These are phyloP conservation scores for Purshia tridentata DNA, from an alignment of 306 rosid genomes.

Conservation along the genomic window DNA sequence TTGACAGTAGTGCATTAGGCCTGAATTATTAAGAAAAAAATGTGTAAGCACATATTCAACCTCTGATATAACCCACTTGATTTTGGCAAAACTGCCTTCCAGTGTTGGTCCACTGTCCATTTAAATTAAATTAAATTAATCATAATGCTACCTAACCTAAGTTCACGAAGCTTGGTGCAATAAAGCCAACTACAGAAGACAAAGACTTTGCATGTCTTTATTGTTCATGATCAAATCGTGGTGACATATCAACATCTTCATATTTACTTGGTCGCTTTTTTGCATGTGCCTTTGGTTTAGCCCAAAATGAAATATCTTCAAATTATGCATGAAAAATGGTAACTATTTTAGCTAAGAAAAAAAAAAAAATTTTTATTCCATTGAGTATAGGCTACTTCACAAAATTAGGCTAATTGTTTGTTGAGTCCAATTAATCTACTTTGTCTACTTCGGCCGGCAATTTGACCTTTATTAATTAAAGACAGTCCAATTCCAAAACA, in stretches of 20 bases:
- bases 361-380: too few species aligned
- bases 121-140: neutral
- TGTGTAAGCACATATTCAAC: too few species aligned
- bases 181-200: neutral
- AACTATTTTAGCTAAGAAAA: too few species aligned
- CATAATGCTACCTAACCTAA: neutral
- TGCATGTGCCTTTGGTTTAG: neutral
- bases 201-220: neutral
- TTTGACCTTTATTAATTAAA: too few species aligned
- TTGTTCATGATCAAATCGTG: neutral
- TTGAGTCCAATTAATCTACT: too few species aligned
- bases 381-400: too few species aligned
- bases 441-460: too few species aligned
- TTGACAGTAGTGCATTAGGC: too few species aligned
- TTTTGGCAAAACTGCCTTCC: neutral
- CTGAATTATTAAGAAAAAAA: too few species aligned
- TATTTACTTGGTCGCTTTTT: neutral
- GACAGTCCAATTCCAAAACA: too few species aligned
- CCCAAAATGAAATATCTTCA: neutral
- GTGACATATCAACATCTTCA: neutral
- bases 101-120: neutral
- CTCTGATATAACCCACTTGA: neutral
- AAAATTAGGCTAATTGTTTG: too few species aligned
- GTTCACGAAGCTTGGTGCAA: neutral
- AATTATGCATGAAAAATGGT: too few species aligned